Conservation (phyloP, 2,329 filamentous ascomycete genomes). For the Colletotrichum melonis region DNA sequence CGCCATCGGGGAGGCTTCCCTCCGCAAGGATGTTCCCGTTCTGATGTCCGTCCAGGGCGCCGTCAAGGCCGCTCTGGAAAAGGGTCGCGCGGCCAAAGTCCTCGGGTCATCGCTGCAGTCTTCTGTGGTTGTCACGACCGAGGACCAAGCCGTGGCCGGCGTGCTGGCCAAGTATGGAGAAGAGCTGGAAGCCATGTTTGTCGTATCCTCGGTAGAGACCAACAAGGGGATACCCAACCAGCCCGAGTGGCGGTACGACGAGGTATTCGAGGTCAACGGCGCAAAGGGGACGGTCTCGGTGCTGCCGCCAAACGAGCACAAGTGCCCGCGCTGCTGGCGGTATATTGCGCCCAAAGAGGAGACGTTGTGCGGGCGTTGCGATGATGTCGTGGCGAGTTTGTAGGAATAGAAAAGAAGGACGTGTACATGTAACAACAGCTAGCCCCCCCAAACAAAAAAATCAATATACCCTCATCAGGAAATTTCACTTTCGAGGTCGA, state of each 20-base stretch:
- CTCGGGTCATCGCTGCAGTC: constrained; percentile 87
- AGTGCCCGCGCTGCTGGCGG: constrained; percentile 92
- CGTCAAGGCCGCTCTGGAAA: constrained; percentile 82
- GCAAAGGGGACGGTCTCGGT: constrained; percentile 54
- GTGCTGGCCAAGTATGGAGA: constrained; percentile 53
- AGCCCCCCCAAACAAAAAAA: not conserved
- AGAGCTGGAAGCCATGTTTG: constrained; percentile 74
- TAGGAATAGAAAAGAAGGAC: constrained; percentile 3
- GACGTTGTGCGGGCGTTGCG: constrained; percentile 78
- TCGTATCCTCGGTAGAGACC: constrained; percentile 73
- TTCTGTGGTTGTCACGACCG: constrained; percentile 68
- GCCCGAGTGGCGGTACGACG: constrained; percentile 54
- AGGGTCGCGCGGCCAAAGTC: constrained; percentile 75
- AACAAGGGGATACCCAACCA: constrained; percentile 45
- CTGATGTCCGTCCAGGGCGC: constrained; percentile 70
- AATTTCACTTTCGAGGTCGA: not conserved
- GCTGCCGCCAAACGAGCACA: constrained; percentile 65
- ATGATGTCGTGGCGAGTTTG: constrained; percentile 64
- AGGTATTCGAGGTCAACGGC: constrained; percentile 55
- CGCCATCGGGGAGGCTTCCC: constrained; percentile 47
- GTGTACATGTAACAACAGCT: constrained; percentile 10
- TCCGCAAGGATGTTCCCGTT: constrained; percentile 56
- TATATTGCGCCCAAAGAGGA: constrained; percentile 78
- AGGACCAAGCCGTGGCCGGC: constrained; percentile 47
- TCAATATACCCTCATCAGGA: constrained; percentile 6